These are phyloP conservation scores for Triticum monococcum DNA, from an alignment of 176 grass and related monocot species.

Conservation along the genomic window DNA sequence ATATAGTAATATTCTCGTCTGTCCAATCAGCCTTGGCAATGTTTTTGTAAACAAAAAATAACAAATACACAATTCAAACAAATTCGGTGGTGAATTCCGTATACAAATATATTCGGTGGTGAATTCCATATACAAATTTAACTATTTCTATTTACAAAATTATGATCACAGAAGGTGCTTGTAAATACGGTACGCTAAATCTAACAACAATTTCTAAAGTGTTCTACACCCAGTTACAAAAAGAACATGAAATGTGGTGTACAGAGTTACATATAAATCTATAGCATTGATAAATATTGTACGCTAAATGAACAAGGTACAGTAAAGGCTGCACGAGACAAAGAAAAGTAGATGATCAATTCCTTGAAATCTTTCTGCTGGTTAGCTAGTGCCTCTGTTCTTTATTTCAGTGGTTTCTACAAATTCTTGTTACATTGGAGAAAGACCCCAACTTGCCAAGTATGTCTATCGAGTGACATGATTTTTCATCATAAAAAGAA, in stretches of 20 bases:
- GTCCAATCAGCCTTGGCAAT: too few relatives aligned
- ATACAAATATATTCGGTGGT: too few relatives aligned
- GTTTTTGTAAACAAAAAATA: too few relatives aligned
- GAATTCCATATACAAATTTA: too few relatives aligned
- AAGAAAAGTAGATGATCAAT: not conserved
- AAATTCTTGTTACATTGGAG: constrained; percentile 15
- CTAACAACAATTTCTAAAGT: too few relatives aligned
- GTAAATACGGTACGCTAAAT: too few relatives aligned
- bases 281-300: not conserved
- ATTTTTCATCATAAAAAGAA: not conserved
- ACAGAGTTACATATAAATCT: not conserved
- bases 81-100: too few relatives aligned
- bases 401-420: not conserved
- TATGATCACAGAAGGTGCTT: too few relatives aligned
- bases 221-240: too few relatives aligned
- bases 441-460: not conserved
- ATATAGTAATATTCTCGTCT: too few relatives aligned
- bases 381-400: not conserved
- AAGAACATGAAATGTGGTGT: not conserved
- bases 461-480: not conserved
- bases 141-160: too few relatives aligned
- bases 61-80: too few relatives aligned
- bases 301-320: not conserved
- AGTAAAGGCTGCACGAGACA: not conserved
- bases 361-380: not conserved